These are phyloP conservation scores for Paracorniculantispora psalliotae DNA, from an alignment of 2,329 filamentous ascomycete genomes.

Conservation along the genomic window DNA sequence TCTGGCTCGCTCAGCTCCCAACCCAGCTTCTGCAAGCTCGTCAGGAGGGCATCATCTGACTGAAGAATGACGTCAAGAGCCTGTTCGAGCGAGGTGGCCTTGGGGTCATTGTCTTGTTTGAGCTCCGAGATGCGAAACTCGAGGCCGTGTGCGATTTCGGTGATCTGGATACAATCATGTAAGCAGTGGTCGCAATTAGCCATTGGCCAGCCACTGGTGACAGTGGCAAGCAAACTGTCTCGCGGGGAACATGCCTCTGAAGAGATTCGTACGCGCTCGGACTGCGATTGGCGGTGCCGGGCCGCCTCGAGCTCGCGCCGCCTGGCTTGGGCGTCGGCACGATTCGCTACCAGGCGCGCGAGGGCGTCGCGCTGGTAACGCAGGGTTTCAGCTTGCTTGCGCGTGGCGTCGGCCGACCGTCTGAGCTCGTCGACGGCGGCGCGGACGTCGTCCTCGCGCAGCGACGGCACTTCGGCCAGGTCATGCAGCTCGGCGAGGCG, in stretches of 20 bases:
- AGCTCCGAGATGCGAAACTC: constrained; percentile 43
- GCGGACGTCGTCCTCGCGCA: constrained; percentile 56
- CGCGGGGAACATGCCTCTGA: constrained; percentile 31
- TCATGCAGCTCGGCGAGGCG: constrained; percentile 41
- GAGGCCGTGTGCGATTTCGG: constrained; percentile 43
- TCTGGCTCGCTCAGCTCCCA: constrained; percentile 52
- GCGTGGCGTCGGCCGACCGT: constrained; percentile 58
- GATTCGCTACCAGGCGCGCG: constrained; percentile 42
- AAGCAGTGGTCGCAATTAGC: too few relatives aligned
- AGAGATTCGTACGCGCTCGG: constrained; percentile 37
- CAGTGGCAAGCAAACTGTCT: neutral
- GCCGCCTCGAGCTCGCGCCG: constrained; percentile 26
- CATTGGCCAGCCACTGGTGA: too few relatives aligned
- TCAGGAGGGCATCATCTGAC: constrained; percentile 61
- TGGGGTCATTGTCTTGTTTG: constrained; percentile 41
- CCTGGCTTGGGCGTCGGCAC: constrained; percentile 25
- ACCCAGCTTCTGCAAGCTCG: constrained; percentile 61
- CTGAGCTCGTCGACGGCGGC: constrained; percentile 60
- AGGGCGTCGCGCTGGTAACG: constrained; percentile 59
- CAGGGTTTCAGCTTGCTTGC: constrained; percentile 58
- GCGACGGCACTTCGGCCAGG: constrained; percentile 41
- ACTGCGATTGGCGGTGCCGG: constrained; percentile 27
- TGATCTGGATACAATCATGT: constrained; percentile 32
- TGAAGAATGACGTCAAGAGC: constrained; percentile 46
- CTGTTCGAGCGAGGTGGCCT: constrained; percentile 40